Base-by-base conservation (phyloP, 768 basidiomycete species). In the Dioszegia aurantiaca region DNA sequence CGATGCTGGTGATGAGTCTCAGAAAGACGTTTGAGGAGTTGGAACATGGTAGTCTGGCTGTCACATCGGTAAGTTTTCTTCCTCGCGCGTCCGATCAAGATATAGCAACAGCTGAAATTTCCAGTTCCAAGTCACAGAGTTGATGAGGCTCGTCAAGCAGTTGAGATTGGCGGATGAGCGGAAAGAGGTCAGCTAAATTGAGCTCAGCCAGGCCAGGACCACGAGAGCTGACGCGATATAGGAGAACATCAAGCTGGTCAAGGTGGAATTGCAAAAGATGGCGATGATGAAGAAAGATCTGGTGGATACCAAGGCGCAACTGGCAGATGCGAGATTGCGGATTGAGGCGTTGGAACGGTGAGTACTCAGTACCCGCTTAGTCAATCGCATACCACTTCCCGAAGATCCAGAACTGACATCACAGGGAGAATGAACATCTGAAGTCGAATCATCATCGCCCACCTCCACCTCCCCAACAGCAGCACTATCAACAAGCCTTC, bases 201-300 rank as follows among this genome's bases (percentile, higher is more conserved):
- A 16, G n/a, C n/a, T 19, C 16, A 4, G 27, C n/a, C 17, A n/a
- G 12, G n/a, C 6, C 17, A 30, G 10, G 4, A 44, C 10, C 27
- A n/a, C 10, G 16, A 40, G 1, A 53, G 51, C 51, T 53, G 40
- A 55, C 16, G 19, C 33, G 3, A 4, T 41, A 5, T 45, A 55
- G 54, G 54, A 46, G 41, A 43, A 43, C 33, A 43, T 45, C 31
- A 46, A 55, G 54, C 11, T 55, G n/a, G 54, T 43, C 33, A 46
- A 55, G 43, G 33, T 24, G 2, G 43, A 55, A 55, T 19, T 55
- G 3, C 11, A 30, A 21, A 55, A 53, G 37, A 53, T 53, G 51
- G 24, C 37, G 14, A 6, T 9, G 40, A 31, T 55, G 54, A 55
- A 55, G 43, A 55, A 55, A 42, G 54, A 55, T n/a, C 8, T 44